Conservation (phyloP, 1,284 basidiomycete species). For the Hemileia vastatrix region DNA sequence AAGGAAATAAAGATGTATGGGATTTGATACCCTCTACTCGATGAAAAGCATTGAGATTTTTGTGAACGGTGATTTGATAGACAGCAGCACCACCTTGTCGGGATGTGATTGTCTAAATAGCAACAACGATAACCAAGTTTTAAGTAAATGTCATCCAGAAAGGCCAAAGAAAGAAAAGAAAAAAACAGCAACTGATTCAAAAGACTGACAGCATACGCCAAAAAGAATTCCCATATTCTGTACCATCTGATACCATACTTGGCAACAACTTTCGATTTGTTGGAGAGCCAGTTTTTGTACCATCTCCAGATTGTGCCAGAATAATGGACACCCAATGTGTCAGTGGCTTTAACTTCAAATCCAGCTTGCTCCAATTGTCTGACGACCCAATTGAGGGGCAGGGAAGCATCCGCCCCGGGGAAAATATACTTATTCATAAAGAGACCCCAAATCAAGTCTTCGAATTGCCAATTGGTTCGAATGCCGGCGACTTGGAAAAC, state of each 20-base stretch:
- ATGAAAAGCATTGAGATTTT: conserved; percentile 91
- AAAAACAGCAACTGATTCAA: conserved; percentile 87
- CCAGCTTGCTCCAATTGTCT: conserved; percentile 66
- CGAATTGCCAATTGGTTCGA: conserved; percentile 89
- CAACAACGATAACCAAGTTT: neutral
- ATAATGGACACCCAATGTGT: conserved; percentile 66
- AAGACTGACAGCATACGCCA: conserved; percentile 48
- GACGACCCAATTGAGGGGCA: conserved; percentile 92
- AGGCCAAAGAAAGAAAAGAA: conserved; percentile 52
- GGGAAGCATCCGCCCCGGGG: conserved; percentile 93
- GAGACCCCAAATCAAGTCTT: conserved; percentile 84
- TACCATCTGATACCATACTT: conserved; percentile 72
- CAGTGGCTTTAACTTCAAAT: conserved; percentile 92
- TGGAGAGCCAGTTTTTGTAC: conserved; percentile 68
- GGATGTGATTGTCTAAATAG: conserved; percentile 33
- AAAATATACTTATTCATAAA: conserved; percentile 53
- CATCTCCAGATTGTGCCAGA: conserved; percentile 80
- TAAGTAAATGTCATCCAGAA: conserved; percentile 1
- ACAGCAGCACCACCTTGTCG: conserved; percentile 78
- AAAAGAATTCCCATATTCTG: conserved; percentile 43
- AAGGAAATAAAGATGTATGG: conserved; percentile 29
- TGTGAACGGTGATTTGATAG: conserved; percentile 93
- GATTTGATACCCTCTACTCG: conserved; percentile 51
- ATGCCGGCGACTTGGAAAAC: conserved; percentile 94
- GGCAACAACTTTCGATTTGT: conserved; percentile 70